phyloP scores from a whole-genome alignment of 2,329 filamentous ascomycete species.

The Penicillium palitans region DNA sequence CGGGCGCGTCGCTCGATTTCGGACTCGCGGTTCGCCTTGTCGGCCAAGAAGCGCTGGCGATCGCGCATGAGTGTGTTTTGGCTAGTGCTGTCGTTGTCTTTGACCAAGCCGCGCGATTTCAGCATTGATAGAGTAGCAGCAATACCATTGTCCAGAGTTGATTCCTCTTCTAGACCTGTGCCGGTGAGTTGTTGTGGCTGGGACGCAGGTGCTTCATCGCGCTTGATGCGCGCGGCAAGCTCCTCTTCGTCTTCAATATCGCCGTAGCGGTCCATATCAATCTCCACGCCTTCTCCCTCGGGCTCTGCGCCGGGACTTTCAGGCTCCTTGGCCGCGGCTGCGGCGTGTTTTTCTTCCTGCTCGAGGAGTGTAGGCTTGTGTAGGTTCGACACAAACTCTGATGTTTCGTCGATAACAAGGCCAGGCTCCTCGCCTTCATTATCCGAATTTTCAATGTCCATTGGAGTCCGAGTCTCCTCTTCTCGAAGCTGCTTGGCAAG shows the following conservation, averaged over 20 bases:
- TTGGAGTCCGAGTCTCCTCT: constrained; percentile 54
- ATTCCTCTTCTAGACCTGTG: constrained; percentile 81
- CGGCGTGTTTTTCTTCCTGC: constrained; percentile 45
- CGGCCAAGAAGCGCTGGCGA: constrained; percentile 74
- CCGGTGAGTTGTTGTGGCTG: constrained; percentile 48
- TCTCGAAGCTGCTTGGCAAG: constrained; percentile 76
- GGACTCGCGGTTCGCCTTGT: constrained; percentile 73
- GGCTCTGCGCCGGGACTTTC: constrained; percentile 26
- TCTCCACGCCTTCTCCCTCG: constrained; percentile 55
- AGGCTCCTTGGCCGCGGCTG: constrained; percentile 33
- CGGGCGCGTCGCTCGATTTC: constrained; percentile 79
- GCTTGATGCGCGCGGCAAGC: constrained; percentile 51
- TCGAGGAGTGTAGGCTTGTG: constrained; percentile 65
- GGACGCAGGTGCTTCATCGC: constrained; percentile 45
- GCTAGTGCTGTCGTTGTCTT: constrained; percentile 61
- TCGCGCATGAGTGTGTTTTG: constrained; percentile 68
- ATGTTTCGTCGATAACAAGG: constrained; percentile 91
- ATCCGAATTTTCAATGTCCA: constrained; percentile 58
- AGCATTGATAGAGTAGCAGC: constrained; percentile 81
- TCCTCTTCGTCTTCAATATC: constrained; percentile 54
- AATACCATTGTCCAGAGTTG: constrained; percentile 73
- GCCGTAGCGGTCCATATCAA: constrained; percentile 56
- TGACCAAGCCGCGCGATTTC: constrained; percentile 78
- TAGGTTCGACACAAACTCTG: constrained; percentile 87
- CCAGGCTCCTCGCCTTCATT: constrained; percentile 59